These are phyloP conservation scores for Leccinum pachyderme DNA, from an alignment of 1,284 basidiomycete genomes.

Conservation along the genomic window DNA sequence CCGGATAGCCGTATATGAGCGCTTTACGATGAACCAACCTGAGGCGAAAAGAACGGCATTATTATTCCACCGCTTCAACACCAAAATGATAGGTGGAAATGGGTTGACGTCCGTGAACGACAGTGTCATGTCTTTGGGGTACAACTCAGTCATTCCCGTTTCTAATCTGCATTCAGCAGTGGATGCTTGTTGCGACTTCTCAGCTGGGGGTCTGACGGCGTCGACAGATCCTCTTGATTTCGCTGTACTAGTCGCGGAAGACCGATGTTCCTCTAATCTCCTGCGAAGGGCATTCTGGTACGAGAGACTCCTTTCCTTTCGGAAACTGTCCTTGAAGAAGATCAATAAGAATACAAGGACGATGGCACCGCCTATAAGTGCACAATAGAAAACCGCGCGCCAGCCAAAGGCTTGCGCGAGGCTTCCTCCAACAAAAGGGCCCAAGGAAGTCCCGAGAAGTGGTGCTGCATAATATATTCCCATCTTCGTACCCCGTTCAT, in stretches of 20 bases:
- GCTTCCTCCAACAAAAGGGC: constrained; percentile 71
- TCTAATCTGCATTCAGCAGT: constrained; percentile 6
- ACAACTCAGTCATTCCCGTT: constrained; percentile 1
- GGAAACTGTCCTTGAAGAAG: constrained; percentile 81
- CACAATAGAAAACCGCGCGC: constrained; percentile 85
- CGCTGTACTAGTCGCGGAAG: not conserved
- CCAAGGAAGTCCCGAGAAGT: constrained; percentile 59
- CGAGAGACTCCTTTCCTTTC: constrained; percentile 73
- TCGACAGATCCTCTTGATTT: not conserved
- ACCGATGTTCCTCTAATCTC: constrained; percentile 12
- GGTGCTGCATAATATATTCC: constrained; percentile 74
- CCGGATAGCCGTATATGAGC: not conserved
- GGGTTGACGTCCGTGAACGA: constrained; percentile 74
- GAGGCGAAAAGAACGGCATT: constrained; percentile 57
- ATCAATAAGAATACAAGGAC: constrained; percentile 58
- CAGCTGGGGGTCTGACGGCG: not conserved
- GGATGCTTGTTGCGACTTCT: constrained; percentile 1
- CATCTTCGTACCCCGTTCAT: constrained; percentile 78
- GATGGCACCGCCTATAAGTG: constrained; percentile 58
- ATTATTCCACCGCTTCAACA: constrained; percentile 68
- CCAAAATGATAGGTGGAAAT: constrained; percentile 55
- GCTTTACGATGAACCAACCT: constrained; percentile 11
- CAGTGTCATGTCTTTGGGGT: constrained; percentile 47
- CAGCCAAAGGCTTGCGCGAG: constrained; percentile 71
- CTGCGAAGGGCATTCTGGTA: constrained; percentile 63